Evolutionary conservation across 805 yeast species (phyloP).

Genomic region (Alloascoidea africana): DNA sequence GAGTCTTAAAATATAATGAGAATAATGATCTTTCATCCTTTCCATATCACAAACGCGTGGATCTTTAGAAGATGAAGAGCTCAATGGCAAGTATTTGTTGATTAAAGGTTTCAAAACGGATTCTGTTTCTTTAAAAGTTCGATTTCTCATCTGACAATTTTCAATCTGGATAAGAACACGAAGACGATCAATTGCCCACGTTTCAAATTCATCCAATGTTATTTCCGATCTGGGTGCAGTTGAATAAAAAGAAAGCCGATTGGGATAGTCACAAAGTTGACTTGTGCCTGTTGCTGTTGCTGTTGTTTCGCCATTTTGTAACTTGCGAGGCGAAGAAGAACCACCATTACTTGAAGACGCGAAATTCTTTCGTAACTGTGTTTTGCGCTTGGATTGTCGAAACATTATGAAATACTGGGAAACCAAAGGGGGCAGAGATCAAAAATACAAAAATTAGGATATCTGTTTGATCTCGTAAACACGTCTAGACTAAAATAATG

Average conservation of each 20-base stretch:
- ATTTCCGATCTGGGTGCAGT: constrained; percentile 74
- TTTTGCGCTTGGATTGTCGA: constrained; percentile 59
- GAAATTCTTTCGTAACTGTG: constrained; percentile 59
- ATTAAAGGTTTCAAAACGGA: constrained; percentile 48
- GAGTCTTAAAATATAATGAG: constrained; percentile 76
- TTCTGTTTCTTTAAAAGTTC: constrained; percentile 50
- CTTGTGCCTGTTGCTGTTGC: constrained; percentile 19
- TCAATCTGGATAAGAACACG: constrained; percentile 77
- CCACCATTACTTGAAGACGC: constrained; percentile 11
- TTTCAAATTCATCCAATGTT: constrained; percentile 84
- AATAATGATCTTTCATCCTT: constrained; percentile 79
- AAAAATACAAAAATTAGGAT: no score
- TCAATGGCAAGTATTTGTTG: constrained; percentile 49
- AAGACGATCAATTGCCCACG: constrained; percentile 89
- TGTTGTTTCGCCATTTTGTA: constrained; percentile 17
- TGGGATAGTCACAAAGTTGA: constrained; percentile 26
- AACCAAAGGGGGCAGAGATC: no score
- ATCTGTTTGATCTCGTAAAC: no score
- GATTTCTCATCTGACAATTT: constrained; percentile 50
- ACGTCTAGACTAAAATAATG: no score
- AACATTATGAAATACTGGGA: no score
- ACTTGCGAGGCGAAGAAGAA: constrained; percentile 4
- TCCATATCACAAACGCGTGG: constrained; percentile 30
- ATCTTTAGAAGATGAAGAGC: constrained; percentile 18
- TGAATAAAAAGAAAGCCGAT: constrained; percentile 60